These are phyloP conservation scores for Chrysosporium keratinophilum DNA, from an alignment of 2,329 filamentous ascomycete species.

Conservation along the genomic window DNA sequence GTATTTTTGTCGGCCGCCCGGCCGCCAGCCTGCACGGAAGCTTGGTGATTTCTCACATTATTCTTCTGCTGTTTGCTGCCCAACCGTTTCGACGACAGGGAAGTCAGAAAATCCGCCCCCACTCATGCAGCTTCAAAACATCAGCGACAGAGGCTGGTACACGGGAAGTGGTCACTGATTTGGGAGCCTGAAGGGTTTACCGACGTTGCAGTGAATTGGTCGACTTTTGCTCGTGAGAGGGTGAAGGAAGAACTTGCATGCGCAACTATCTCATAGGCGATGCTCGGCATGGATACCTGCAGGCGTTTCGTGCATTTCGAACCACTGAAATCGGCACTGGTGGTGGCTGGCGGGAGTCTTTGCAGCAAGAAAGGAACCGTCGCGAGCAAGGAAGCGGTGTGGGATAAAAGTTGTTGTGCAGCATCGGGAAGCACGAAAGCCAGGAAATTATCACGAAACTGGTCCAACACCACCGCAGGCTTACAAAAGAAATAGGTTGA, in stretches of 20 bases:
- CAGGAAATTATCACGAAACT: background rate
- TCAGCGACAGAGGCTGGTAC: constrained; percentile 1
- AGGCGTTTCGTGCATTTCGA: constrained; percentile 4
- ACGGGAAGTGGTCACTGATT: constrained; percentile 7
- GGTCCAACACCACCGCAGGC: background rate
- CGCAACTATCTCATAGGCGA: background rate
- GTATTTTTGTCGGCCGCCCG: background rate
- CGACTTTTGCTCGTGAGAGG: background rate
- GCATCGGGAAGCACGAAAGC: background rate
- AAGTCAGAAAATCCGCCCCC: background rate
- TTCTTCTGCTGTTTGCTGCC: background rate
- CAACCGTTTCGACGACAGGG: constrained; percentile 5
- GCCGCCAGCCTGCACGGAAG: background rate
- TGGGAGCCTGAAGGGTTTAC: background rate
- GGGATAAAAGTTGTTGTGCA: constrained; percentile 4
- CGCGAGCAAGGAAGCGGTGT: constrained; percentile 3
- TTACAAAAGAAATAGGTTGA: background rate
- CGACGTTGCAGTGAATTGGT: constrained; percentile 2
- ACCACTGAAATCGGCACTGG: background rate
- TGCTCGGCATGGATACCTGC: background rate
- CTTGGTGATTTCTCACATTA: background rate
- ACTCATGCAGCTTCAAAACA: background rate
- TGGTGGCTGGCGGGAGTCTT: constrained; percentile 2
- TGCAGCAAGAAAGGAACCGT: background rate
- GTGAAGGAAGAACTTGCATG: constrained; percentile 2